phyloP scores from a whole-genome alignment of 495 filamentous ascomycete species.

The Cladorrhinum samala region DNA sequence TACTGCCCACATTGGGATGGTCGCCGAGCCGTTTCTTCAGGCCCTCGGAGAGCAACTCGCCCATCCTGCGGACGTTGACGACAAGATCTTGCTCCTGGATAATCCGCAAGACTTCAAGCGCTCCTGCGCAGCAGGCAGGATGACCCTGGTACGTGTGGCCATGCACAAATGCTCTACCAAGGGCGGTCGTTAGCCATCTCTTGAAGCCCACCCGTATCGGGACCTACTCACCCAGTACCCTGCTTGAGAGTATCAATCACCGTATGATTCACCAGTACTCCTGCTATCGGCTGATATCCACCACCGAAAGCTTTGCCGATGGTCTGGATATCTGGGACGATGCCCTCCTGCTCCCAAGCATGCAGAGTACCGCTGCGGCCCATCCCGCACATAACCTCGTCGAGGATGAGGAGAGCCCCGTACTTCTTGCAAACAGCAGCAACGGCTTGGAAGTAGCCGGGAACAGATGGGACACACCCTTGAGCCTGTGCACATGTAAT shows the following conservation, averaged over 20 bases:
- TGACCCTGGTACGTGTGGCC: conserved; percentile 61
- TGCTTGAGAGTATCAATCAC: conserved; percentile 50
- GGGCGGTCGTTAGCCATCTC: conserved; percentile 4
- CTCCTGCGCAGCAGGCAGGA: conserved; percentile 54
- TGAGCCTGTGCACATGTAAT: conserved; percentile 35
- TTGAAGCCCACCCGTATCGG: background rate
- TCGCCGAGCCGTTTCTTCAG: conserved; percentile 38
- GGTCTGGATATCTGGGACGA: conserved; percentile 53
- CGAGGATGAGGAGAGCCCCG: conserved; percentile 67
- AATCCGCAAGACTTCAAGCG: conserved; percentile 54
- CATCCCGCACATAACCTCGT: conserved; percentile 80
- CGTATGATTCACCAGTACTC: conserved; percentile 47
- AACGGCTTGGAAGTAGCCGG: conserved; percentile 66
- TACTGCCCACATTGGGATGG: conserved; percentile 56
- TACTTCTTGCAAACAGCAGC: conserved; percentile 61
- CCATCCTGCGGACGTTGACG: conserved; percentile 47
- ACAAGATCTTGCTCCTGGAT: conserved; percentile 50
- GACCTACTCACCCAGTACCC: conserved; percentile 45
- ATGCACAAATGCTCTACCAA: conserved; percentile 44
- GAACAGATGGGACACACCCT: conserved; percentile 60
- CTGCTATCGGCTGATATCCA: conserved; percentile 59
- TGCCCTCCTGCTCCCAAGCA: conserved; percentile 59
- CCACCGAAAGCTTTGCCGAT: conserved; percentile 65
- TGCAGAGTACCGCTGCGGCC: conserved; percentile 62
- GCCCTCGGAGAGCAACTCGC: conserved; percentile 39